Percentiles rank a stretch among this genome's conserved stretches.
Evolutionary conservation across 768 basidiomycete species (phyloP).

Genomic region (Calvatia gigantea): DNA sequence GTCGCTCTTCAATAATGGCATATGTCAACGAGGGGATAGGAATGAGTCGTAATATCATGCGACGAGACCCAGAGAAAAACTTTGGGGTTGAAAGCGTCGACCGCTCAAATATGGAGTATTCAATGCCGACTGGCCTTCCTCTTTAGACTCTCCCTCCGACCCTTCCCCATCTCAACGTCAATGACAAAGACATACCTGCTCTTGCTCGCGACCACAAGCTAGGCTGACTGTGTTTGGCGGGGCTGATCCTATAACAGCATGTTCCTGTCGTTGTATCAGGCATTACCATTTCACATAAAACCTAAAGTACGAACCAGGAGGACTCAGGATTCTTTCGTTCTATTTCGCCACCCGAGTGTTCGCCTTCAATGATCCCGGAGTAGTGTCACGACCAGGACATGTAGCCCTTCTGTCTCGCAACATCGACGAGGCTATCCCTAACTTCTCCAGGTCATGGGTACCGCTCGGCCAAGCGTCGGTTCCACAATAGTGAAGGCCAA

Average conservation of each 20-base stretch:
- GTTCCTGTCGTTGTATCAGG: constrained; percentile 28
- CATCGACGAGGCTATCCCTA: constrained; percentile 42
- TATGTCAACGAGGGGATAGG: no score
- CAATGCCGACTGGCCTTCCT: no score
- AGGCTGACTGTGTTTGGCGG: constrained; percentile 36
- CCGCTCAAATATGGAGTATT: no score
- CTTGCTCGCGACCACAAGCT: constrained; percentile 60
- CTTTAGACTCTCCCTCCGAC: no score
- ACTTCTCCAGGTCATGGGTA: constrained; percentile 32
- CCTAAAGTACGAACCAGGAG: constrained; percentile 45
- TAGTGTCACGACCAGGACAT: constrained; percentile 43
- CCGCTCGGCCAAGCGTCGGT: constrained; percentile 56
- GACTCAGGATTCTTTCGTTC: constrained; percentile 48
- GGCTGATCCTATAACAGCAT: constrained; percentile 40
- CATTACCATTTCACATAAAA: not conserved
- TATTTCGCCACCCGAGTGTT: constrained; percentile 35
- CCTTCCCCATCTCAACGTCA: no score
- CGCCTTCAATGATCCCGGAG: not conserved
- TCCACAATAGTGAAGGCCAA: constrained; percentile 56
- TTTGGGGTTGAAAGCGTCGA: no score
- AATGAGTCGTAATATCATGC: no score
- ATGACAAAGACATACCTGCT: constrained; percentile 40
- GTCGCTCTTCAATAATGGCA: no score
- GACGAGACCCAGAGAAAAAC: no score
- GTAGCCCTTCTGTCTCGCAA: constrained; percentile 46